Conservation (phyloP, 495 filamentous ascomycete species). For the Diplogelasinospora grovesii region DNA sequence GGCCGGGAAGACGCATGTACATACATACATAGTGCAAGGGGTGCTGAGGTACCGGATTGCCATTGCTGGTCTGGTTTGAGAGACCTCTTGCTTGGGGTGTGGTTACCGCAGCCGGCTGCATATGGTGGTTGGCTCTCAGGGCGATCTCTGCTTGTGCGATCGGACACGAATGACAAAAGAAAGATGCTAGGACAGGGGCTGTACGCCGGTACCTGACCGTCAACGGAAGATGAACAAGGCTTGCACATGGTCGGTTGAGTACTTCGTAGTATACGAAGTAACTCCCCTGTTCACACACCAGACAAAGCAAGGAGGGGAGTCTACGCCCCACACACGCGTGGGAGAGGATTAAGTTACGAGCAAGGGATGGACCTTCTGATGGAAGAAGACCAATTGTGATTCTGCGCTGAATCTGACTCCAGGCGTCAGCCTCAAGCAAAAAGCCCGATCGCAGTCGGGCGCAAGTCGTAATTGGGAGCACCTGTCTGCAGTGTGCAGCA, state of each 20-base stretch:
- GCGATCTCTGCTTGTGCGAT: constrained; percentile 8
- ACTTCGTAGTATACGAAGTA: too few relatives aligned
- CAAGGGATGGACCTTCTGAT: too few relatives aligned
- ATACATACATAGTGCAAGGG: too few relatives aligned
- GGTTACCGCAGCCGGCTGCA: not conserved
- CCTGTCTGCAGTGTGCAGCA: too few relatives aligned
- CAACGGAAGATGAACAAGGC: not conserved
- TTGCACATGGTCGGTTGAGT: not conserved
- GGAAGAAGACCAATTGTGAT: too few relatives aligned
- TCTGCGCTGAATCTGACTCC: not conserved
- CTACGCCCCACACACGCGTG: not conserved
- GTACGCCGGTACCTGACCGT: constrained; percentile 6
- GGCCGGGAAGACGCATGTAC: too few relatives aligned
- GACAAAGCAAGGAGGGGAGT: not conserved
- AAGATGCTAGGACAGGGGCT: constrained; percentile 12
- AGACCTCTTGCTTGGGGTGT: not conserved
- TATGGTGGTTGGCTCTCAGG: constrained; percentile 5
- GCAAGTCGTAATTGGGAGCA: not conserved
- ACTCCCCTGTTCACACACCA: not conserved
- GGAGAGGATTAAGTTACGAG: not conserved
- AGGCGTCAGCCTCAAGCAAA: not conserved
- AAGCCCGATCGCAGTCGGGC: not conserved
- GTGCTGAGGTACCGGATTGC: not conserved
- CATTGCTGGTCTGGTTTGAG: not conserved
- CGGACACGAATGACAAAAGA: constrained; percentile 8